These are phyloP conservation scores for Diaporthe amygdali DNA, from an alignment of 2,329 filamentous ascomycete species.

Conservation along the genomic window DNA sequence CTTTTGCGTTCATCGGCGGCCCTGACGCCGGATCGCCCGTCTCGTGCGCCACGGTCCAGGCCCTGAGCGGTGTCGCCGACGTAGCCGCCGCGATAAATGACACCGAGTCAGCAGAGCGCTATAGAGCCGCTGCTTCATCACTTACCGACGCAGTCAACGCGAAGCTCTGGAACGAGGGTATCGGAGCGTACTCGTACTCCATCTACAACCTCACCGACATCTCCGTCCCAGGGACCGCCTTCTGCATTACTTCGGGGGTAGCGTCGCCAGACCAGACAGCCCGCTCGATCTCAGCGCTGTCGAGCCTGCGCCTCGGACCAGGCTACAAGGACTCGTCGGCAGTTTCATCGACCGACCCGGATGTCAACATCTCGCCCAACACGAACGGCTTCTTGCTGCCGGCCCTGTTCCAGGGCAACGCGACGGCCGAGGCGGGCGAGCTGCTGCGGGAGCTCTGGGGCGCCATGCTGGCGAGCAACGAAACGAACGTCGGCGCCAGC, in stretches of 20 bases:
- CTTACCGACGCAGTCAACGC: conserved; percentile 26
- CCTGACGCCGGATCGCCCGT: conserved; percentile 23
- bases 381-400: conserved; percentile 49
- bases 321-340: conserved; percentile 30
- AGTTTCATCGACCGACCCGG: neutral
- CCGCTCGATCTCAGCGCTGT: conserved; percentile 23
- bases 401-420: conserved; percentile 38
- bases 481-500: conserved; percentile 42
- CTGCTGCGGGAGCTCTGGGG: conserved; percentile 46
- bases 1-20: conserved; percentile 26
- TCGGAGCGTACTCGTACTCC: conserved; percentile 26
- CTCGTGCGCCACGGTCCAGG: conserved; percentile 27
- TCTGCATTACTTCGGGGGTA: conserved; percentile 30
- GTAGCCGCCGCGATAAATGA: conserved; percentile 32
- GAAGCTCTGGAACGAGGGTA: conserved; percentile 28
- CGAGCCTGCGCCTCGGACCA: conserved; percentile 22
- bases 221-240: conserved; percentile 27
- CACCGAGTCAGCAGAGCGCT: conserved; percentile 27
- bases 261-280: conserved; percentile 19
- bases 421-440: conserved; percentile 31
- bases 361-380: conserved; percentile 48
- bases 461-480: conserved; percentile 43
- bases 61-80: conserved; percentile 22
- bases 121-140: conserved; percentile 25
- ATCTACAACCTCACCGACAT: conserved; percentile 13